Evolutionary conservation across 2,329 filamentous ascomycete species (phyloP).

Genomic region (Phaeosphaeriaceae sp.): DNA sequence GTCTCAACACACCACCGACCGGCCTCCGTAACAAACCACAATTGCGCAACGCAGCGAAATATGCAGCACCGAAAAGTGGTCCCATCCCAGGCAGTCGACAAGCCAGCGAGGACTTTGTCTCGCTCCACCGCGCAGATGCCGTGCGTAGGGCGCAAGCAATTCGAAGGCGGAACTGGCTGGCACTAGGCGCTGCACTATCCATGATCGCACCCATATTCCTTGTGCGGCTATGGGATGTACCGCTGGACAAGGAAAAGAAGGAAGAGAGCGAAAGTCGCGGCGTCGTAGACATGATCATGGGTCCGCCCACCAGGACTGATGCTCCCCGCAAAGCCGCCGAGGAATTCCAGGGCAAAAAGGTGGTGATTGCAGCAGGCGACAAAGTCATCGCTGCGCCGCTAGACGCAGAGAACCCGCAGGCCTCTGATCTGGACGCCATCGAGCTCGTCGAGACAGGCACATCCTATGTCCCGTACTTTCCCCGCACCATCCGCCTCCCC

Average conservation of each 20-base stretch:
- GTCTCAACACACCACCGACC: constrained; percentile 27
- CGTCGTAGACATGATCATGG: constrained; percentile 32
- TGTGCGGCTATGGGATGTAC: constrained; percentile 41
- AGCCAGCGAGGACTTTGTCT: constrained; percentile 37
- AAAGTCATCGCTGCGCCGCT: constrained; percentile 58
- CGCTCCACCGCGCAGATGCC: constrained; percentile 42
- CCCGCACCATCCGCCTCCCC: constrained; percentile 72
- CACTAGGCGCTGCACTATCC: constrained; percentile 42
- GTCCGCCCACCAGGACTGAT: constrained; percentile 37
- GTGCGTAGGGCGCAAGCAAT: constrained; percentile 36
- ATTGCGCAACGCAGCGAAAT: constrained; percentile 25
- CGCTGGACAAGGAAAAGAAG: constrained; percentile 23
- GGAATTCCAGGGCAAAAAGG: constrained; percentile 61
- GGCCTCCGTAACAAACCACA: constrained; percentile 19
- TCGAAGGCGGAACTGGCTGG: constrained; percentile 41
- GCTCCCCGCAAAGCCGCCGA: constrained; percentile 40
- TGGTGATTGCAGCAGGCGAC: constrained; percentile 68
- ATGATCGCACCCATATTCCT: constrained; percentile 48
- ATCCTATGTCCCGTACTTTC: constrained; percentile 79
- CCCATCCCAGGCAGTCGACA: not conserved
- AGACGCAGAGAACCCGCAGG: constrained; percentile 35
- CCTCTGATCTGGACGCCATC: constrained; percentile 60
- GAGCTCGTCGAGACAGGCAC: constrained; percentile 85
- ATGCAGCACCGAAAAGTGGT: constrained; percentile 11
- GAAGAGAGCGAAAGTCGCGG: constrained; percentile 31